Evolutionary conservation across 805 yeast species (phyloP).

Genomic region (Ogataea pignaliae): DNA sequence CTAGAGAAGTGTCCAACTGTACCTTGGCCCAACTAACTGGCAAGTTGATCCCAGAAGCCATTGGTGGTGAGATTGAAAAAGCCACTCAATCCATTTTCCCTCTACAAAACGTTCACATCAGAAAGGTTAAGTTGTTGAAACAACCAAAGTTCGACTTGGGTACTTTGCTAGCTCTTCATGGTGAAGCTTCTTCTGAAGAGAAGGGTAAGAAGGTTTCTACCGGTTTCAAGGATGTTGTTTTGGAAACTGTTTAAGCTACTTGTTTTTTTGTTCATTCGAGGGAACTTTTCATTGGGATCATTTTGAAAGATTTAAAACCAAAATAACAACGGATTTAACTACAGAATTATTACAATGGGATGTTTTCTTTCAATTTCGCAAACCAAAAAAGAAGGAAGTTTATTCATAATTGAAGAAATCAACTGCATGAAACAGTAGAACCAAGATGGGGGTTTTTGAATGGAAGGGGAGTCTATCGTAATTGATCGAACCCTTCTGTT

Average conservation of each 20-base stretch:
- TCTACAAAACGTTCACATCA: slow-evolving; percentile 96
- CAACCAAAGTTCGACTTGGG: slow-evolving; percentile 99
- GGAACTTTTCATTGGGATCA: too few species aligned
- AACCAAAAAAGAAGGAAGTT: too few species aligned
- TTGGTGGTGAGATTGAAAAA: slow-evolving; percentile 98
- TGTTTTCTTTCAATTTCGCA: too few species aligned
- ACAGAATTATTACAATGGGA: too few species aligned
- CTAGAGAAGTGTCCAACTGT: slow-evolving; percentile 91
- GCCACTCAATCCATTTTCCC: slow-evolving; percentile 94
- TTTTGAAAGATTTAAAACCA: too few species aligned
- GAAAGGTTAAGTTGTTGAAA: slow-evolving; percentile 98
- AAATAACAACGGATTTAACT: too few species aligned
- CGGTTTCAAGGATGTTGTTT: slow-evolving; percentile 98
- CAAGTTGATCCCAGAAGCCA: slow-evolving; percentile 97
- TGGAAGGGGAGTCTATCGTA: too few species aligned
- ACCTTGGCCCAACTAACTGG: slow-evolving; percentile 95
- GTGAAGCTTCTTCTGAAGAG: slow-evolving; percentile 91
- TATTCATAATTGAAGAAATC: too few species aligned
- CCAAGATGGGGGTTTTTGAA: too few species aligned
- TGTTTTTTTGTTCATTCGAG: too few species aligned
- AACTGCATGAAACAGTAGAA: too few species aligned
- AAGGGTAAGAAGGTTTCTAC: slow-evolving; percentile 94
- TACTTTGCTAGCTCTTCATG: slow-evolving; percentile 93
- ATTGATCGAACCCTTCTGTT: not conserved
- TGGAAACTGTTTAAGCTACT: slow-evolving; percentile 81